Percentiles rank a stretch among this genome's conserved stretches.
phyloP scores from a whole-genome alignment of 768 basidiomycete genomes.

The Nidularia sp. region DNA sequence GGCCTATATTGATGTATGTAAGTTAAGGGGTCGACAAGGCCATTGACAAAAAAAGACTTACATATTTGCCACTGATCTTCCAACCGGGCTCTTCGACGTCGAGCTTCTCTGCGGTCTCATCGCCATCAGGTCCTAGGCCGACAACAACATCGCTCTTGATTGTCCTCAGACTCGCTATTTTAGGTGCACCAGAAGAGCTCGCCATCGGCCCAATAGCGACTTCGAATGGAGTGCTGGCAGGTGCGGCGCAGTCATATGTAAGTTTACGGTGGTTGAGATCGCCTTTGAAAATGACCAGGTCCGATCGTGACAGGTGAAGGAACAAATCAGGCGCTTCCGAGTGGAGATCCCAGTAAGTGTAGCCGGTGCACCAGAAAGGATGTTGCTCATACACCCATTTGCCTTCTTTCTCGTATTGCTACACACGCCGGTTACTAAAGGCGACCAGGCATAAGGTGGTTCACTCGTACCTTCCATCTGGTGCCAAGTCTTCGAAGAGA shows the following conservation, averaged over 20 bases:
- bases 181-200: slow-evolving; percentile 81
- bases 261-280: slow-evolving; percentile 91
- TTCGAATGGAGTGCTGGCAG: slow-evolving; percentile 84
- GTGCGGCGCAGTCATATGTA: slow-evolving; percentile 84
- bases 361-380: slow-evolving; percentile 95
- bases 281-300: slow-evolving; percentile 93
- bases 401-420: slow-evolving; percentile 91
- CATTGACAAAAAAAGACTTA: slow-evolving; percentile 29
- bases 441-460: not conserved
- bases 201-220: slow-evolving; percentile 92
- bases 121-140: slow-evolving; percentile 67
- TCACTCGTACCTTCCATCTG: slow-evolving; percentile 76
- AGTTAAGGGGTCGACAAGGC: not conserved
- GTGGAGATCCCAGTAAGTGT: slow-evolving; percentile 88
- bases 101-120: slow-evolving; percentile 70
- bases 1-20: slow-evolving; percentile 44
- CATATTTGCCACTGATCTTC: slow-evolving; percentile 98
- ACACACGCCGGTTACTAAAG: slow-evolving; percentile 4
- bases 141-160: slow-evolving; percentile 97
- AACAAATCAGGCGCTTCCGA: slow-evolving; percentile 87
- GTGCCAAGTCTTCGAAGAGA: slow-evolving; percentile 74
- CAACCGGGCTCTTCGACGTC: slow-evolving; percentile 87
- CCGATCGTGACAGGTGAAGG: slow-evolving; percentile 84
- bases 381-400: slow-evolving; percentile 95
- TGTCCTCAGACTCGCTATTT: slow-evolving; percentile 81